Conservation (phyloP, 495 filamentous ascomycete species). For the Penicillium mononematosum region DNA sequence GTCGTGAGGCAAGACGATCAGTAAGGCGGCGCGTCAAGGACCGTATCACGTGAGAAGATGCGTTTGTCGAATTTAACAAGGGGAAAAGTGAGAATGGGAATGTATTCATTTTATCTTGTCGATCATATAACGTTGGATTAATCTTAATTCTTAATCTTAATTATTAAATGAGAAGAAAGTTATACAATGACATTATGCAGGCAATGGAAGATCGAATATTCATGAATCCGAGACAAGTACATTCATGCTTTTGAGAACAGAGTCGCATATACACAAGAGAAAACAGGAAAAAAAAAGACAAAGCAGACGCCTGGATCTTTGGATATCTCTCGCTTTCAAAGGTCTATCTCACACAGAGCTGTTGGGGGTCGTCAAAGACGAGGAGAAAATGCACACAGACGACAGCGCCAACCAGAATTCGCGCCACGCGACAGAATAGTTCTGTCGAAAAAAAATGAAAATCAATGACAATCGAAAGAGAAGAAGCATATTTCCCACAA, state of each 20-base stretch:
- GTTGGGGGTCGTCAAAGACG: constrained; percentile 31
- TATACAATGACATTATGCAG: not conserved
- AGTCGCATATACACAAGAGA: constrained; percentile 10
- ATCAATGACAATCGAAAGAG: constrained; percentile 13
- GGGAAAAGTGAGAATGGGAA: not conserved
- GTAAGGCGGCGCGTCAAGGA: constrained; percentile 38
- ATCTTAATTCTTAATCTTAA: not conserved
- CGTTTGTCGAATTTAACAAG: constrained; percentile 15
- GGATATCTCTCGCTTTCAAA: constrained; percentile 48
- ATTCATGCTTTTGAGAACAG: constrained; percentile 14
- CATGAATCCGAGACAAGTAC: constrained; percentile 10
- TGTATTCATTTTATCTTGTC: constrained; percentile 11
- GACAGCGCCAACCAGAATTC: constrained; percentile 44
- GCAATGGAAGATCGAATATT: constrained; percentile 6
- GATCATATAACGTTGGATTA: not conserved
- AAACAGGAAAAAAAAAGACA: constrained; percentile 11
- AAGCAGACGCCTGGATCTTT: constrained; percentile 38
- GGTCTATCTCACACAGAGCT: constrained; percentile 46
- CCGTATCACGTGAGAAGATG: constrained; percentile 36
- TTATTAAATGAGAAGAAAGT: not conserved
- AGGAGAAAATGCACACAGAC: constrained; percentile 37
- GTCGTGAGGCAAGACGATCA: constrained; percentile 36
- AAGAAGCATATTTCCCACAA: constrained; percentile 19
- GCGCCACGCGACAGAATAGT: constrained; percentile 33
- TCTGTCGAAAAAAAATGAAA: constrained; percentile 16